Conservation (phyloP, 176 grass and related monocot species). For the Oryza nivara region DNA sequence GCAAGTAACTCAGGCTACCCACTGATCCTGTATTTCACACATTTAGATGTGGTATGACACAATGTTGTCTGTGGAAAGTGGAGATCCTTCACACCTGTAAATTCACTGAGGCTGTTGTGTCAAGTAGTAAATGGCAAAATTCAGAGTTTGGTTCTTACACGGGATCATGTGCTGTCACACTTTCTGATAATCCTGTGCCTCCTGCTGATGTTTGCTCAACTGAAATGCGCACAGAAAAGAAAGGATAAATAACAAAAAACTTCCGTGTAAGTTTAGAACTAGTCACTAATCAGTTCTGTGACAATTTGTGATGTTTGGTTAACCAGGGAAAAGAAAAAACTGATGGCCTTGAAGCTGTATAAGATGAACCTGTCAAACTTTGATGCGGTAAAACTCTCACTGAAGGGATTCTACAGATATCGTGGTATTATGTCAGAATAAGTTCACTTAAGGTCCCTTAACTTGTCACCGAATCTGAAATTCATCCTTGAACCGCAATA, state of each 20-base stretch:
- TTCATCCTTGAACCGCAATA: too few species aligned
- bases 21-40: too few species aligned
- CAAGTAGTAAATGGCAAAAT: not conserved
- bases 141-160: not conserved
- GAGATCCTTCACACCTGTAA: not conserved
- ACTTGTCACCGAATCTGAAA: too few species aligned
- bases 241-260: constrained; percentile 13
- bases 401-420: too few species aligned
- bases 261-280: constrained; percentile 3
- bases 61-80: not conserved
- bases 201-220: not conserved
- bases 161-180: not conserved
- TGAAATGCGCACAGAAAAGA: not conserved
- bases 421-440: too few species aligned
- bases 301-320: not conserved
- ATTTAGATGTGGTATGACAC: not conserved
- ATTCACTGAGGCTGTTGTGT: not conserved
- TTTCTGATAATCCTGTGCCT: constrained; percentile 5
- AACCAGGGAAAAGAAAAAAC: constrained; percentile 16
- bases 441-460: too few species aligned
- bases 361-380: not conserved
- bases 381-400: too few species aligned
- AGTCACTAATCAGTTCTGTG: not conserved
- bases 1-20: not conserved
- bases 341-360: not conserved